phyloP scores from a whole-genome alignment of 768 basidiomycete species.

The Boletus sp. region DNA sequence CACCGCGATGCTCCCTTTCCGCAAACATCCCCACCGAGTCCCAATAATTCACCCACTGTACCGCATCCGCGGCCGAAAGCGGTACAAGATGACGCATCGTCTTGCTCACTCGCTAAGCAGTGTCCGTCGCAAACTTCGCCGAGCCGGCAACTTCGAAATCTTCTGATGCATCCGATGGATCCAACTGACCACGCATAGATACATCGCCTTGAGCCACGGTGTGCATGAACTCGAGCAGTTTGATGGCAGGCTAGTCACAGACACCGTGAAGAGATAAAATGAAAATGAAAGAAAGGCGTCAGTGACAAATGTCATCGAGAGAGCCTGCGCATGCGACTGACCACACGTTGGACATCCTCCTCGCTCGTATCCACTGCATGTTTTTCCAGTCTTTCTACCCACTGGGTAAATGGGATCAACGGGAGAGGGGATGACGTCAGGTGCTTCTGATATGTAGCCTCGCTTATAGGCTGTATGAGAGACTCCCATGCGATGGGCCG shows the following conservation, averaged over 20 bases:
- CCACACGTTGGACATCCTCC: neutral
- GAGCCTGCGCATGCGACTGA: neutral
- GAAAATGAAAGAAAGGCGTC: neutral
- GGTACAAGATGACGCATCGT: neutral
- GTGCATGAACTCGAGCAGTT: neutral
- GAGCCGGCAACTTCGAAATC: neutral
- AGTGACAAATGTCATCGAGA: neutral
- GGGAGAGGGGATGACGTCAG: conserved; percentile 22
- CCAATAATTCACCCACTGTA: neutral
- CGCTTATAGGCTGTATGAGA: conserved; percentile 25
- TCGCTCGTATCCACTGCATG: neutral
- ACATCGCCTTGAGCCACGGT: neutral
- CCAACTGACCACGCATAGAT: neutral
- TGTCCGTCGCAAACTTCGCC: neutral
- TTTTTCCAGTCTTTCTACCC: conserved; percentile 17
- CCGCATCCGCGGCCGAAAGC: neutral
- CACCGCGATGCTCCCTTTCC: neutral
- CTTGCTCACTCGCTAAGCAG: neutral
- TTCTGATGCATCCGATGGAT: neutral
- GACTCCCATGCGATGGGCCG: conserved; percentile 28
- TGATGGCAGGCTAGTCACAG: neutral
- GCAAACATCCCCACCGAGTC: neutral
- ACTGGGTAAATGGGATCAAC: conserved; percentile 33
- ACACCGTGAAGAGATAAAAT: too few species aligned
- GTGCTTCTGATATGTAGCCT: conserved; percentile 10